Percentiles rank a stretch among this genome's conserved stretches.
Evolutionary conservation across 805 yeast species (phyloP).

Genomic region (Saccharomycopsis oosterbeekiorum): DNA sequence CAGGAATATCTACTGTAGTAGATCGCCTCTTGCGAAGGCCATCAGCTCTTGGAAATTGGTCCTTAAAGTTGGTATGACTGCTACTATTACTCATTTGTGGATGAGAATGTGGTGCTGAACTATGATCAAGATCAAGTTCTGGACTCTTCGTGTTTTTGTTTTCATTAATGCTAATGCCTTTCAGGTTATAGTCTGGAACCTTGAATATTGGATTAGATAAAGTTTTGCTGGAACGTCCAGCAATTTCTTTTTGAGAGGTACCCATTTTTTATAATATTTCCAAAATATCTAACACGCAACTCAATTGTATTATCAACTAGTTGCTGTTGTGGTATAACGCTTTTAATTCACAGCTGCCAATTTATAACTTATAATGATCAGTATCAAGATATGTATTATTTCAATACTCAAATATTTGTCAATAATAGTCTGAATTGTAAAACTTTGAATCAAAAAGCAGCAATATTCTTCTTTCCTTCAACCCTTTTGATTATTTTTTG

Average conservation of each 20-base stretch:
- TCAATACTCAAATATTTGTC: too few species aligned
- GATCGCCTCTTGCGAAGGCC: conserved; percentile 43
- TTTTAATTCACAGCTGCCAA: too few species aligned
- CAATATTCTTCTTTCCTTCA: too few species aligned
- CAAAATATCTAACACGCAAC: too few species aligned
- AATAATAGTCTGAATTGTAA: too few species aligned
- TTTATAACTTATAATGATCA: too few species aligned
- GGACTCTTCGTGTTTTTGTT: not conserved
- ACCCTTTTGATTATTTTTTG: not conserved
- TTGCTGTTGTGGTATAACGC: too few species aligned
- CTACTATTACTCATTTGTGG: not conserved
- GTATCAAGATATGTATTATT: too few species aligned
- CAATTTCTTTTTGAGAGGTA: not conserved
- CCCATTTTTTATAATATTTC: not conserved
- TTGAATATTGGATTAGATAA: not conserved
- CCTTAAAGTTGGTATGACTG: not conserved
- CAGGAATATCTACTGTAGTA: conserved; percentile 86
- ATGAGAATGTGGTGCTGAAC: not conserved
- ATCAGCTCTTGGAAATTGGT: not conserved
- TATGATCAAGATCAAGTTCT: not conserved
- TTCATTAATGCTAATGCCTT: not conserved
- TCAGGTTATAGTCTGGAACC: not conserved
- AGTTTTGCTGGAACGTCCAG: not conserved
- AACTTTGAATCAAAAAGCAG: too few species aligned
- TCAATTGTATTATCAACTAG: too few species aligned